Base-by-base conservation (phyloP, 1,284 basidiomycete genomes). In the Apiotrichum montevideense region DNA sequence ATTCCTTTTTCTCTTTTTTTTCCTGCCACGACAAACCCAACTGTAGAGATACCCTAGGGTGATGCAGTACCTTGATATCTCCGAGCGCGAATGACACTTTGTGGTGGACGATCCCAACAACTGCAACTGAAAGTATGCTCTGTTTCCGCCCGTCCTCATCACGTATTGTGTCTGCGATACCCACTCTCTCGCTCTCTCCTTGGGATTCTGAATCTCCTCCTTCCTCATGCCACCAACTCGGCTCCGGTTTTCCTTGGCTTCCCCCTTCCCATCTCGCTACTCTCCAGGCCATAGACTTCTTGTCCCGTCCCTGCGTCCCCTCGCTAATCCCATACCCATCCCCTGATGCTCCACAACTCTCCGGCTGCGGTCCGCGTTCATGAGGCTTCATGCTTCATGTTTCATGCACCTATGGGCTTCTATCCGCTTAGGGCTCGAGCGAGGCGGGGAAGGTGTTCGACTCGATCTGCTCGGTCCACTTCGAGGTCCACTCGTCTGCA, bases 391-490 rank as follows among this genome's bases (percentile, higher is more conserved):
- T 45, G 21, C 44, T 45, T 45, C 44, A 21, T 32, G 44, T 21
- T 54, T 54, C 52, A 54, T 54, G 52, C n/a, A 52, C 33, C 45
- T 54, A 54, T 46, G 39, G n/a, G 35, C 43, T 46, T 50, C 29
- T 29, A 33, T 21, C 33, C 35, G 45, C 35, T 42, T 53, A 87
- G 64, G 86, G 86, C 72, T 93, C 88, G 68, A 94, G 79, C 21
- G 88, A 89, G 33, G 88, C 87, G 46, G 92, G 90, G 86, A 97
- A 97, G 43, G 87, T 90, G 63, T 90, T 90, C 67, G 78, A 85
- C 76, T 96, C 92, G 74, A 92, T 84, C 79, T 96, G 90, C 62
- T 95, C 92, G 73, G 95, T 90, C 81, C 87, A 97, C 79, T 86
- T 89, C 66, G 79, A 71, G 73, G 87, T 85, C 88, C 89, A 91